Percentiles rank a stretch among this genome's conserved stretches.
phyloP scores from a whole-genome alignment of 2,329 filamentous ascomycete genomes.

The Hypoxylon rubiginosum region DNA sequence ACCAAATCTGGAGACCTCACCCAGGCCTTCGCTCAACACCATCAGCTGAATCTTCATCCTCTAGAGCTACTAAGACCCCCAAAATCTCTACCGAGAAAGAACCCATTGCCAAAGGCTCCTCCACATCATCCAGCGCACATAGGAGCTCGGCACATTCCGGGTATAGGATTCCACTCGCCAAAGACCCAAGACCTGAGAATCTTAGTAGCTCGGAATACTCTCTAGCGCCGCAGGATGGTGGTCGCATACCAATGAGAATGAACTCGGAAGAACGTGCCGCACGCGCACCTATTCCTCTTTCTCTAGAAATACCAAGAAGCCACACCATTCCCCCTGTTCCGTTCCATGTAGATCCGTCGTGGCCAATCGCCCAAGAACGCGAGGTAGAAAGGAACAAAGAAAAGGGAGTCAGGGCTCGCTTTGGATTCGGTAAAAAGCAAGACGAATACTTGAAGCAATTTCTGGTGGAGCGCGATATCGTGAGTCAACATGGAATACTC shows the following conservation, averaged over 20 bases:
- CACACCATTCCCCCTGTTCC: neutral
- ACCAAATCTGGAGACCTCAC: neutral
- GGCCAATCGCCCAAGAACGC: conserved; percentile 17
- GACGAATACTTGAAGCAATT: conserved; percentile 33
- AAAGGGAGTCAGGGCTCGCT: neutral
- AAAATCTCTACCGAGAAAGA: neutral
- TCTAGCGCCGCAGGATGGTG: neutral
- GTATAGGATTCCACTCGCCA: neutral
- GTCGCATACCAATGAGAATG: neutral
- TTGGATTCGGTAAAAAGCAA: conserved; percentile 6
- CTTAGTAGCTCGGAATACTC: neutral
- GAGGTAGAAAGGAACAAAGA: conserved; percentile 13
- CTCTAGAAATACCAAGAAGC: neutral
- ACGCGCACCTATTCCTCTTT: neutral
- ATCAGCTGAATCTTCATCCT: neutral
- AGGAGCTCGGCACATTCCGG: neutral
- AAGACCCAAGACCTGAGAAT: neutral
- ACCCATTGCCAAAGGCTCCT: neutral
- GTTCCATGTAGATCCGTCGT: neutral
- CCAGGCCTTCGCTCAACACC: neutral
- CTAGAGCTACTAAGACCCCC: neutral
- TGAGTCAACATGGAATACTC: conserved; percentile 5
- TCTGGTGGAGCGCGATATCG: conserved; percentile 32
- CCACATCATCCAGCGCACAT: neutral
- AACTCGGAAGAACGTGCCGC: neutral